Evolutionary conservation across 192 early-diverging fungal species (phyloP).

Genomic region (Helicostylum pulchrum): DNA sequence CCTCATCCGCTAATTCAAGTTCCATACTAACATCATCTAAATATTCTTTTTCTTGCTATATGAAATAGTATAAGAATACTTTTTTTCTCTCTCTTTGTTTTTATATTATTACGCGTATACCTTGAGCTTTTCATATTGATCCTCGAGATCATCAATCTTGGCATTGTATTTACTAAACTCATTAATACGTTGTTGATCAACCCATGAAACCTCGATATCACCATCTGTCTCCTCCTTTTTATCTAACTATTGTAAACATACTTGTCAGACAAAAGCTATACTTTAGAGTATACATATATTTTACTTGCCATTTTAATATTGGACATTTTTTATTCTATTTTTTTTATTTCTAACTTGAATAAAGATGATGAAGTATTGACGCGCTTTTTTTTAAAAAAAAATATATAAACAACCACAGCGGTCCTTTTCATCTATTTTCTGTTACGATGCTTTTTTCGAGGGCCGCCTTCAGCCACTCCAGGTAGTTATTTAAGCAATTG

Average conservation of each 20-base stretch:
- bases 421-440: background rate
- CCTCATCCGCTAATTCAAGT: slow-evolving; percentile 90
- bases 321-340: slow-evolving; percentile 19
- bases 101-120: slow-evolving; percentile 33
- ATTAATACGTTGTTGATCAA: slow-evolving; percentile 97
- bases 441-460: background rate
- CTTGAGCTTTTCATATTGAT: slow-evolving; percentile 77
- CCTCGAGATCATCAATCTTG: slow-evolving; percentile 73
- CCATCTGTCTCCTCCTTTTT: slow-evolving; percentile 76
- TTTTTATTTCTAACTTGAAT: slow-evolving; percentile 1
- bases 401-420: background rate
- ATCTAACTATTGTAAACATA: slow-evolving; percentile 16
- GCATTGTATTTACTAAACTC: slow-evolving; percentile 84
- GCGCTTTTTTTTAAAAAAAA: background rate
- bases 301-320: slow-evolving; percentile 28
- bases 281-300: background rate
- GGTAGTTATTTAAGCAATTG: no score
- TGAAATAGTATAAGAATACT: background rate
- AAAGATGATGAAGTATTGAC: background rate
- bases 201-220: slow-evolving; percentile 93
- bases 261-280: background rate
- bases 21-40: slow-evolving; percentile 91
- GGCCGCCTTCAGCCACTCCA: background rate
- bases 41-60: slow-evolving; percentile 78
- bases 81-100: background rate